These are phyloP conservation scores for Pavlovales sp. DNA, from an alignment of 208 protist species.

Conservation along the genomic window DNA sequence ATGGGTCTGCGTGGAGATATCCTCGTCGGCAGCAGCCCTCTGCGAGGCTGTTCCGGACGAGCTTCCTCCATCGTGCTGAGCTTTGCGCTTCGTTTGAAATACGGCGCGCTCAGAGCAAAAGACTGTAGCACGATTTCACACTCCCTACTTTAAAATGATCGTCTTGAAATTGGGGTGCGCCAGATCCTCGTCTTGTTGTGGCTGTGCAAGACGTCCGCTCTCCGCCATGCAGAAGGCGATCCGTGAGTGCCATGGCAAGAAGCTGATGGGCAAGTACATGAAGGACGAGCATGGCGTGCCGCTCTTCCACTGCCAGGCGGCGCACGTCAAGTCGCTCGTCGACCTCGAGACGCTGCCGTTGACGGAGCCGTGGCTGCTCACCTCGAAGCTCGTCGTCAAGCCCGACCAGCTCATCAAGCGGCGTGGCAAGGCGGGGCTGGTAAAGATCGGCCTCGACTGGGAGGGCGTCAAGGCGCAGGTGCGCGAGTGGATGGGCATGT, in stretches of 20 bases:
- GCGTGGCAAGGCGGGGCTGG: slow-evolving; percentile 71
- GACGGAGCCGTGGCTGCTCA: slow-evolving; percentile 63
- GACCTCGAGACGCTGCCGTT: slow-evolving; percentile 43
- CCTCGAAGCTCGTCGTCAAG: slow-evolving; percentile 71
- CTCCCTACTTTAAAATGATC: no score
- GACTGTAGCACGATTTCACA: no score
- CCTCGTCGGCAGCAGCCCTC: no score
- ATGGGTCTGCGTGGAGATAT: no score
- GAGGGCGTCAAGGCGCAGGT: slow-evolving; percentile 65
- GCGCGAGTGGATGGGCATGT: slow-evolving; percentile 63
- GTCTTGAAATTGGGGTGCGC: no score
- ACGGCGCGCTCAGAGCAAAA: no score
- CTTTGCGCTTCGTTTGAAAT: no score
- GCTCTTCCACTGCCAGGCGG: slow-evolving; percentile 22
- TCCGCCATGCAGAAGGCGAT: slow-evolving; percentile 65
- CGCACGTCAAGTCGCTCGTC: slow-evolving; percentile 45
- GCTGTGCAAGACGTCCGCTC: no score
- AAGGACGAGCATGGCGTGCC: not conserved
- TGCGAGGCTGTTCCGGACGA: no score
- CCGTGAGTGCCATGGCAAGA: slow-evolving; percentile 67
- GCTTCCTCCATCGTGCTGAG: no score
- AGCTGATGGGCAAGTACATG: slow-evolving; percentile 59
- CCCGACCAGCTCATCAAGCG: slow-evolving; percentile 73
- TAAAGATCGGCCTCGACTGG: slow-evolving; percentile 69
- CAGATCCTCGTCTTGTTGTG: no score